Base-by-base conservation (phyloP, 495 filamentous ascomycete genomes). In the Aspergillus egyptiacus region DNA sequence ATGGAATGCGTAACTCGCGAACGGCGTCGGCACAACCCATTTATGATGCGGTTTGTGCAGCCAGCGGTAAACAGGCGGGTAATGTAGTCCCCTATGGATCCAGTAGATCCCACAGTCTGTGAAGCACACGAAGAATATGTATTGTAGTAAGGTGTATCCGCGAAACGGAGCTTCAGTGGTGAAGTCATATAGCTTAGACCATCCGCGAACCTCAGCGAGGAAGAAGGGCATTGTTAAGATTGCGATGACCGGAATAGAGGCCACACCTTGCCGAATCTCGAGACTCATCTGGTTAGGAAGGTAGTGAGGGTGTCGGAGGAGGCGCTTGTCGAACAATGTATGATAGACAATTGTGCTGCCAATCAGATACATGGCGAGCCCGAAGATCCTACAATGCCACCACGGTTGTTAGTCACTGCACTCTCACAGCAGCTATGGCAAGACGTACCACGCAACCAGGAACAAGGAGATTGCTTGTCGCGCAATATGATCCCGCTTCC, bases 1-100 rank as follows among this genome's bases (percentile, higher is more conserved):
- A 72, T 97, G 88, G 72, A 97, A 96, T 35, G 91, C 91, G 70
- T 93, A 85, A 50, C 80, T 84, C 2, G 91, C 91, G 65, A 77
- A 96, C 3, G 91, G 91, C 0, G 91, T 95, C 15, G 91, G 89
- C 78, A 96, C 89, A 68, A 96, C 91, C 91, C 91, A 96, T 72
- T 95, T 95, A 76, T 97, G 91, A 72, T 97, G 91, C 30, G 87
- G 83, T 73, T 97, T 97, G 76, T 97, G 91, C 18, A 96, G 76
- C 46, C 68, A 70, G 73, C 86, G 89, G 77, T 96, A 97, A 22
- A 96, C 58, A 24, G 64, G 54, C 1, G 87, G 86, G 60, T 87
- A 81, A 68, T 97, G 91, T 48, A 91, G 72, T 20, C 79, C 81
- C 32, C 91, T 84, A 67, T 96, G 91, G 59, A 96, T 95, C 76